Base-by-base conservation (phyloP, 345 rosid genomes). In the Lepidium africanum region DNA sequence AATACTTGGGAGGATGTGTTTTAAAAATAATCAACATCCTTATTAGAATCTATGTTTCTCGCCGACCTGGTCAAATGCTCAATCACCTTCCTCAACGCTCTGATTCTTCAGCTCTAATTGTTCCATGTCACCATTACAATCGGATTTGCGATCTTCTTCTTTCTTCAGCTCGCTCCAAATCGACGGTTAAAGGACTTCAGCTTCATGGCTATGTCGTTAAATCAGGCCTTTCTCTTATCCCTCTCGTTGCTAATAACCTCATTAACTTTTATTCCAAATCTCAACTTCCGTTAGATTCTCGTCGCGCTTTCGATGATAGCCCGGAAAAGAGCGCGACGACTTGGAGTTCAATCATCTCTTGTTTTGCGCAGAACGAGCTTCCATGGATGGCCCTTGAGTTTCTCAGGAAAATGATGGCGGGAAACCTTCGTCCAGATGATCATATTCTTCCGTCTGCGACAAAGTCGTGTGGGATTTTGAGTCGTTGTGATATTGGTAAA, bases 281-380 rank as follows among this genome's bases (percentile, higher is more conserved):
- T 17, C 86, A 88, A 41, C 82, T 86, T 36, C 96, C 98, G 7
- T 54, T 84, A 12, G 66, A 65, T 13, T 80, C 96, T 66, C 76
- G 73, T 25, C 81, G 63, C 71, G 77, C 84, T 49, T 92, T 92
- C 72, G 76, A 90, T n/a, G 90, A 86, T 45, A 13, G 78, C 48
- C 76, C 79, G 0, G 25, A 5, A 2, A 84, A 75, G 61, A 83
- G 85, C 4, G 10, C 84, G 75, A 90, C 96, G 5, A 90, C 96
- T 42, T 92, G 97, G 98, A 92, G 98, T 75, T 92, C 98, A 0
- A 67, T 90, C 12, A 86, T 92, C 38, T 88, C 98, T 48, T 81
- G 89, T 6, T 86, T 87, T 51, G 86, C 89, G 0, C 96, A 89
- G 73, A 92, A 92, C 72, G 96, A 89, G 74, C 85, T 80, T 4